Evolutionary conservation across 768 basidiomycete species (phyloP), one percentile per base, ranked within the genome.

Genomic region (Austroboletus eburneus): DNA sequence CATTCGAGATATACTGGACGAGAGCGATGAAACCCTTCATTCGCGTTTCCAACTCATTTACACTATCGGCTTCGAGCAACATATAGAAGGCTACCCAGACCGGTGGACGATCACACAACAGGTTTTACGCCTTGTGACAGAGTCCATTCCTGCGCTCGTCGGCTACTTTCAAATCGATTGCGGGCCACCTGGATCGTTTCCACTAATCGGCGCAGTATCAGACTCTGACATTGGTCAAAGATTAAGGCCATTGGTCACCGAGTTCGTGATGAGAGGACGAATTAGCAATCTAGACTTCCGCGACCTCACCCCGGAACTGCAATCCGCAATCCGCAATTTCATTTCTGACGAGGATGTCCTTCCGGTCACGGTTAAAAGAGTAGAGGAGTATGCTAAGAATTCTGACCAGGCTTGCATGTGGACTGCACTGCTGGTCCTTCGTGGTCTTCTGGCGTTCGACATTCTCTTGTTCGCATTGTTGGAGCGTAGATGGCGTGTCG

Each of bases 61-160:
- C n/a, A n/a, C n/a, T n/a, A n/a, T n/a, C n/a, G n/a, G n/a, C n/a
- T n/a, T n/a, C n/a, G n/a, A n/a, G n/a, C n/a, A n/a, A n/a, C n/a
- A n/a, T n/a, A n/a, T n/a, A 54, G 45, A 67, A 12, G 61, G 57
- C 20, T 51, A 49, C 17, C 64, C 65, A 0, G 51, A 66, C 30
- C 43, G 66, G 36, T 68, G 66, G 66, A 45, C 38, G 1, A 64
- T 52, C 5, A 48, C 38, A 4, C 67, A 68, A 24, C 50, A 68
- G n/a, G 42, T 67, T 1, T 39, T 67, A 20, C 3, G 16, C 20
- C 52, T 61, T 9, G 40, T 59, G 1, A 43, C 43, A 12, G 42
- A 34, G 7, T 46, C 47, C 16, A 48, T 48, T 3, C 0, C 18
- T 20, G 18, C 22, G 2, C n/a, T n/a, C n/a, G n/a, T n/a, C n/a